phyloP scores from a whole-genome alignment of 2,329 filamentous ascomycete genomes.

The Plenodomus biglobosus region DNA sequence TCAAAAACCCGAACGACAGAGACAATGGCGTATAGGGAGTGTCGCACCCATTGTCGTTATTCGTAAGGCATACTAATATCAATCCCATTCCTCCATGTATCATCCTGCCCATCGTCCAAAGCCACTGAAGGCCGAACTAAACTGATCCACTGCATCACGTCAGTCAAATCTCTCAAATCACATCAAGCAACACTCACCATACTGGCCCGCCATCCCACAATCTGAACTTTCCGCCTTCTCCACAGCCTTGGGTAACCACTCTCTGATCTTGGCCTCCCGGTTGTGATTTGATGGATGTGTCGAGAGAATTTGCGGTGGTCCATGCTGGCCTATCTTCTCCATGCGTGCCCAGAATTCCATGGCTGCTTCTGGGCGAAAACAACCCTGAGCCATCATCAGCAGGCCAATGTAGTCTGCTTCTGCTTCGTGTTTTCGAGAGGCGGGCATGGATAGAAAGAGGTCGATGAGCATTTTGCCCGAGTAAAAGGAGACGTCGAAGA shows the following conservation, averaged over 20 bases:
- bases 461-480: constrained; percentile 54
- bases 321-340: constrained; percentile 54
- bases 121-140: constrained; percentile 12
- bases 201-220: constrained; percentile 24
- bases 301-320: constrained; percentile 70
- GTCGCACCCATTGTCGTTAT: no score
- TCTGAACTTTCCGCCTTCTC: constrained; percentile 41
- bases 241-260: constrained; percentile 54
- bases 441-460: constrained; percentile 67
- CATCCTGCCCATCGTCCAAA: constrained; percentile 13
- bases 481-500: constrained; percentile 48
- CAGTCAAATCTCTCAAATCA: background rate
- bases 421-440: constrained; percentile 69
- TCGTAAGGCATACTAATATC: background rate
- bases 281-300: constrained; percentile 74
- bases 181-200: constrained; percentile 13
- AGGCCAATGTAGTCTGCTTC: constrained; percentile 81
- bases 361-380: constrained; percentile 70
- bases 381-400: constrained; percentile 80
- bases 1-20: no score
- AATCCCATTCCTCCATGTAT: background rate
- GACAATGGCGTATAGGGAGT: no score
- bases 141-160: constrained; percentile 7
- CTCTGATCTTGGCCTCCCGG: constrained; percentile 64
- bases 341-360: constrained; percentile 64